Conservation (phyloP, 2,329 filamentous ascomycete genomes). For the Emergomyces orientalis region DNA sequence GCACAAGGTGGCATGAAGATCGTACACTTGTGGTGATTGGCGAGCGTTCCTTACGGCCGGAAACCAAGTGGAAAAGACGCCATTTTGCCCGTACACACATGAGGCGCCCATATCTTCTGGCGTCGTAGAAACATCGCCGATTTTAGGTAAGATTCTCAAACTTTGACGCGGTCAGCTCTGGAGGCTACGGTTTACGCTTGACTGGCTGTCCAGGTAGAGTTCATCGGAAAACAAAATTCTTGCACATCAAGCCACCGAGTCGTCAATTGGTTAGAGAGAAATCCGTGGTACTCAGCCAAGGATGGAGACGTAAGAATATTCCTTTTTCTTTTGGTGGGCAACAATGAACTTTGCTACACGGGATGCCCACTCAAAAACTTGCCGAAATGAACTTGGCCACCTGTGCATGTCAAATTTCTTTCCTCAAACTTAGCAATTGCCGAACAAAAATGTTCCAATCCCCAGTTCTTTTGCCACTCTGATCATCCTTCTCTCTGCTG, state of each 20-base stretch:
- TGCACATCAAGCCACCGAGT: not conserved
- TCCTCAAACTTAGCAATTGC: not conserved
- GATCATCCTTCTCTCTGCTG: not conserved
- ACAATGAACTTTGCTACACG: not conserved
- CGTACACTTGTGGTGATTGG: not conserved
- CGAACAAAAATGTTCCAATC: not conserved
- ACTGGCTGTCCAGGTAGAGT: too few relatives aligned
- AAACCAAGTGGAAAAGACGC: not conserved
- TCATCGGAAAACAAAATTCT: not conserved
- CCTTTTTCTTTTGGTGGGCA: not conserved
- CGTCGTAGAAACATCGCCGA: not conserved
- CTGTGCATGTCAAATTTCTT: not conserved
- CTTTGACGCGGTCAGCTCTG: not conserved
- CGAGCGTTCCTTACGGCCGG: not conserved
- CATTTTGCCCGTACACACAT: not conserved
- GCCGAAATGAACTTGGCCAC: not conserved
- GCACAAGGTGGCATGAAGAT: not conserved
- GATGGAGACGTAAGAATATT: not conserved
- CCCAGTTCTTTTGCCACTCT: not conserved
- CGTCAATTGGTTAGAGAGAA: not conserved
- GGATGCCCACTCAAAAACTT: not conserved
- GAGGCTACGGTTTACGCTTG: not conserved
- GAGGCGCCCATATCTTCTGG: not conserved
- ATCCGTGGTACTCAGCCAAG: not conserved
- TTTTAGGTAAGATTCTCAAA: not conserved